These are phyloP conservation scores for Inonotus hispidus DNA, from an alignment of 1,284 basidiomycete species.

Conservation along the genomic window DNA sequence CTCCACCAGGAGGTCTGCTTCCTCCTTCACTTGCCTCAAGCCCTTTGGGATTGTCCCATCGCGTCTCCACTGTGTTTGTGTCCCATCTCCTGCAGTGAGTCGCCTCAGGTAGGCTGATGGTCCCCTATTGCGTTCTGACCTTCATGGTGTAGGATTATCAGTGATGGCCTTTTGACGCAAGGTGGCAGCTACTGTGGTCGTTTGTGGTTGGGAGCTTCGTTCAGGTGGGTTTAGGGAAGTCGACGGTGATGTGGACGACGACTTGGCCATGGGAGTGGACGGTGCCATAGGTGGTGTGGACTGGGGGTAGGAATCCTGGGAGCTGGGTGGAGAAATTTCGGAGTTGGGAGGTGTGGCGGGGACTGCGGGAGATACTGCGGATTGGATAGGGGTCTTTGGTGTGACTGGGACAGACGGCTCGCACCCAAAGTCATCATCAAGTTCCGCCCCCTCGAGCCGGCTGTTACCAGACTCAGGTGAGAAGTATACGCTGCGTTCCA, in stretches of 20 bases:
- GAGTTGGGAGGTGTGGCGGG: too few species aligned
- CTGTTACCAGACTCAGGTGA: not conserved
- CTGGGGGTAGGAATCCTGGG: too few species aligned
- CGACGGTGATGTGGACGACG: too few species aligned
- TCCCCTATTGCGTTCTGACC: not conserved
- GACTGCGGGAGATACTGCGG: too few species aligned
- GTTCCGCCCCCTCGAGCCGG: not conserved
- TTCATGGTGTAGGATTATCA: not conserved
- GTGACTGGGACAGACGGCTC: not conserved
- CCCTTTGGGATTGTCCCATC: not conserved
- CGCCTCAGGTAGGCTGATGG: not conserved
- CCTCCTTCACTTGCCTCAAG: not conserved
- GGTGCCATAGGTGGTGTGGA: too few species aligned
- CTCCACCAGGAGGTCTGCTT: not conserved
- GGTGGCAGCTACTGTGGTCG: too few species aligned
- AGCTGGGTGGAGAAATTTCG: too few species aligned
- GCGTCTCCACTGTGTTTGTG: not conserved
- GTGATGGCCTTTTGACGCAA: too few species aligned
- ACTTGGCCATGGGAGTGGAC: too few species aligned
- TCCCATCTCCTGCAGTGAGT: not conserved
- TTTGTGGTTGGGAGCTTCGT: too few species aligned
- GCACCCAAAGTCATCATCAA: not conserved
- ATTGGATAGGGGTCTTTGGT: not conserved
- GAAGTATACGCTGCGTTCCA: constrained; percentile 20
- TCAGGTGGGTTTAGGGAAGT: too few species aligned